These are phyloP conservation scores for Phylloporus arenicola DNA, from an alignment of 768 basidiomycete genomes.

Conservation along the genomic window DNA sequence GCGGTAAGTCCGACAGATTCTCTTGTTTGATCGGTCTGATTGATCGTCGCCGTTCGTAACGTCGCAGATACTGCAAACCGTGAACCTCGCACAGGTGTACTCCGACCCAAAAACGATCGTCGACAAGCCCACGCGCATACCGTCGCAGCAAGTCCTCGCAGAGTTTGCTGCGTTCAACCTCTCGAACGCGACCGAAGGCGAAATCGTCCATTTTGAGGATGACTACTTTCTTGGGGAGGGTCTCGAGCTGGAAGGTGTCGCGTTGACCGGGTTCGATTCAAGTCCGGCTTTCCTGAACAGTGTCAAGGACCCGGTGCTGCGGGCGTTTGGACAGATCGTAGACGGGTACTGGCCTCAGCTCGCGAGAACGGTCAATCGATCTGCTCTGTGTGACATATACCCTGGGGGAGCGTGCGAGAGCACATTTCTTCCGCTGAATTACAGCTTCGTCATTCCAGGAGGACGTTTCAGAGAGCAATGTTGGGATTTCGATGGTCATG, in stretches of 20 bases:
- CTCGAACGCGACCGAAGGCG: constrained; percentile 50
- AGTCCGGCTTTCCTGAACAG: constrained; percentile 66
- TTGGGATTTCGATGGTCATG: constrained; percentile 32
- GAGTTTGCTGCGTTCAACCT: constrained; percentile 49
- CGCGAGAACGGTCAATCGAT: constrained; percentile 67
- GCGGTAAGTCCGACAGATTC: constrained; percentile 38
- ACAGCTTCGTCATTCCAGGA: constrained; percentile 89
- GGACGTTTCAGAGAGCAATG: constrained; percentile 82
- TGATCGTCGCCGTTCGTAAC: neutral
- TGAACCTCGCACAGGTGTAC: constrained; percentile 72
- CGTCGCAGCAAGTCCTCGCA: constrained; percentile 57
- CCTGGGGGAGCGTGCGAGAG: constrained; percentile 62
- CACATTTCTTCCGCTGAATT: constrained; percentile 82
- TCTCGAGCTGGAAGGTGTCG: constrained; percentile 63
- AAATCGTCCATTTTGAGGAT: constrained; percentile 66
- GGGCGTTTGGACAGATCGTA: constrained; percentile 72
- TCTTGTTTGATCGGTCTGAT: too few relatives aligned
- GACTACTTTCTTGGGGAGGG: constrained; percentile 81
- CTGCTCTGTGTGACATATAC: constrained; percentile 53
- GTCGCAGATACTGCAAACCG: constrained; percentile 71
- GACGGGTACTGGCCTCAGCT: constrained; percentile 82
- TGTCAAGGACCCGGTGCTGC: constrained; percentile 62
- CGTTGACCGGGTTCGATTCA: constrained; percentile 55
- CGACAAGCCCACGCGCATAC: constrained; percentile 78
- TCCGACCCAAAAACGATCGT: constrained; percentile 85